These are phyloP conservation scores for Cutaneotrichosporon dermatis DNA, from an alignment of 1,284 basidiomycete species.

Conservation along the genomic window DNA sequence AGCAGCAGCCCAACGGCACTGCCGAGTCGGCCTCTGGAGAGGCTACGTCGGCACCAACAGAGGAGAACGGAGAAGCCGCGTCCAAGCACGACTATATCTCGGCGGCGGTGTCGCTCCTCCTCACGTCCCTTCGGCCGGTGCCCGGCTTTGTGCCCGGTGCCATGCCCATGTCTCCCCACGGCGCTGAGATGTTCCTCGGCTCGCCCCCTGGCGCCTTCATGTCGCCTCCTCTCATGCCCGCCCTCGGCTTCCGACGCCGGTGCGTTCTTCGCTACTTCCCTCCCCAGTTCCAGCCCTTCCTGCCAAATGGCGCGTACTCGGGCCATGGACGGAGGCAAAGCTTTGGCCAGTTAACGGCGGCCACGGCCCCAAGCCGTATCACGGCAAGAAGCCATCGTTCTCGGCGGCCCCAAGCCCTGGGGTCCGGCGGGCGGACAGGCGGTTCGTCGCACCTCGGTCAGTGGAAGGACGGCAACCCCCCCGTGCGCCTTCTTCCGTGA, in stretches of 20 bases:
- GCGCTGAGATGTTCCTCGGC: constrained; percentile 1
- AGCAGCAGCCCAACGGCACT: constrained; percentile 6
- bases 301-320: constrained; percentile 21
- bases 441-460: constrained; percentile 31
- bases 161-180: not conserved
- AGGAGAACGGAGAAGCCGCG: constrained; percentile 3
- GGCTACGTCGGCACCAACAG: constrained; percentile 7
- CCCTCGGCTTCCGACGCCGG: constrained; percentile 36
- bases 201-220: constrained; percentile 13
- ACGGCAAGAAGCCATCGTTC: constrained; percentile 47
- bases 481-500: constrained; percentile 47
- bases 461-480: constrained; percentile 49
- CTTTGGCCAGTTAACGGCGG: constrained; percentile 21
- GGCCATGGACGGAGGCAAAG: constrained; percentile 15
- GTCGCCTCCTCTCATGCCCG: constrained; percentile 38
- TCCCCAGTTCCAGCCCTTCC: constrained; percentile 20
- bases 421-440: constrained; percentile 19
- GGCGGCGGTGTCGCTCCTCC: constrained; percentile 5
- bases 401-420: constrained; percentile 38
- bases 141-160: constrained; percentile 27
- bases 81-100: constrained; percentile 14
- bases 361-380: constrained; percentile 25
- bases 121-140: constrained; percentile 28
- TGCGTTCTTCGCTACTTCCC: constrained; percentile 42
- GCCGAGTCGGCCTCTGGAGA: constrained; percentile 1